These are phyloP conservation scores for Ensete glaucum DNA, from an alignment of 176 grass and related monocot species.

Conservation along the genomic window DNA sequence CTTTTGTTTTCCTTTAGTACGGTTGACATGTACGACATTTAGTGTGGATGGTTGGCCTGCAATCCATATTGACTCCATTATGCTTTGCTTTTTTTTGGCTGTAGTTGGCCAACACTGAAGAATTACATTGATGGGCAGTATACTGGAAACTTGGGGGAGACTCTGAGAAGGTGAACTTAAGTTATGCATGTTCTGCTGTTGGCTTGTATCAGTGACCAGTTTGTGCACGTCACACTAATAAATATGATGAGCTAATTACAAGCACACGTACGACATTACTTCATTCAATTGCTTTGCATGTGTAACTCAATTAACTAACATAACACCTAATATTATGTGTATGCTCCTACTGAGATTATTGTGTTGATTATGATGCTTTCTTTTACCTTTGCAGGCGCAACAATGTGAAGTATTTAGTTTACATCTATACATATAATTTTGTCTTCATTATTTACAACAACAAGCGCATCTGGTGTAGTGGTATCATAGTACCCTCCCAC, in stretches of 20 bases:
- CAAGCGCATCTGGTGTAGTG: slow-evolving; percentile 82
- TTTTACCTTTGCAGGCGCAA: slow-evolving; percentile 46
- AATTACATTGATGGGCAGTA: slow-evolving; percentile 85
- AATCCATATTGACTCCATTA: not conserved
- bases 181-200: no score
- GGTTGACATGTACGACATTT: no score
- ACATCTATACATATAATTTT: no score
- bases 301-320: no score
- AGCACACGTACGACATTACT: no score
- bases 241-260: no score
- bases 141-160: slow-evolving; percentile 75
- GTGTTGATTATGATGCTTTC: not conserved
- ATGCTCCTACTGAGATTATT: no score
- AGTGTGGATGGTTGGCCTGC: not conserved
- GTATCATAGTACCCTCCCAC: slow-evolving; percentile 98
- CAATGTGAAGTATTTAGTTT: no score
- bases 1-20: no score
- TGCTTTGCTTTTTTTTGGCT: not conserved
- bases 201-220: not conserved
- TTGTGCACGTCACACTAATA: not conserved
- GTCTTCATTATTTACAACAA: no score
- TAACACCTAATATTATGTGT: no score
- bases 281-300: no score
- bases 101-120: slow-evolving; percentile 81
- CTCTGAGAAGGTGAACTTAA: slow-evolving; percentile 61